Percentiles rank a stretch among this genome's conserved stretches.
phyloP scores from a whole-genome alignment of 2,329 filamentous ascomycete species.

The Trichothecium roseum region DNA sequence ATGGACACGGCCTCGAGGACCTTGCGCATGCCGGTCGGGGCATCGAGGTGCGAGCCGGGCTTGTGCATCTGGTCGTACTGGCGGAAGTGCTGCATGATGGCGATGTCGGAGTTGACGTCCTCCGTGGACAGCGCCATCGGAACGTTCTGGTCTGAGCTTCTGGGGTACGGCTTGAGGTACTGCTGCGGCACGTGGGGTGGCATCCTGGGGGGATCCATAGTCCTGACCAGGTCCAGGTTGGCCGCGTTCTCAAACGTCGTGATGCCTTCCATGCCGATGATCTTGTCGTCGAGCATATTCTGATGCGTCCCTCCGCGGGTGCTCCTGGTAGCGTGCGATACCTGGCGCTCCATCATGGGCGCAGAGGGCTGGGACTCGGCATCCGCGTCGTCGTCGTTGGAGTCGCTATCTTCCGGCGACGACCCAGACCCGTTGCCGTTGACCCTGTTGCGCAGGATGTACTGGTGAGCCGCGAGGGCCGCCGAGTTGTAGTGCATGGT shows the following conservation, averaged over 20 bases:
- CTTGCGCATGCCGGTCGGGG: constrained; percentile 40
- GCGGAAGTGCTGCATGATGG: constrained; percentile 47
- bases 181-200: constrained; percentile 46
- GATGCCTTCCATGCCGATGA: constrained; percentile 50
- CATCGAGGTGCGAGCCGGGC: constrained; percentile 44
- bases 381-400: constrained; percentile 39
- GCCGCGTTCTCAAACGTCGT: constrained; percentile 47
- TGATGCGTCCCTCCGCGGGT: constrained; percentile 43
- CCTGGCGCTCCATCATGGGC: constrained; percentile 51
- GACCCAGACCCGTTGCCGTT: constrained; percentile 32
- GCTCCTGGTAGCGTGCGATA: constrained; percentile 54
- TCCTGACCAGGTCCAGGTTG: constrained; percentile 46
- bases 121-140: constrained; percentile 39
- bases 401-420: constrained; percentile 43
- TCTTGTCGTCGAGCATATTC: constrained; percentile 46
- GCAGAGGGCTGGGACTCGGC: constrained; percentile 32
- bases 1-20: constrained; percentile 44
- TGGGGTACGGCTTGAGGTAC: constrained; percentile 47
- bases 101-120: constrained; percentile 43
- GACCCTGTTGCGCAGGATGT: constrained; percentile 46
- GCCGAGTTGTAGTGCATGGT: constrained; percentile 54
- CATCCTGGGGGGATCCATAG: constrained; percentile 45
- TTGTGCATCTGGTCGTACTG: constrained; percentile 44
- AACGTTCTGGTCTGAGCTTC: constrained; percentile 44
- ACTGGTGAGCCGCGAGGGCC: constrained; percentile 51